Conservation (phyloP, 2,329 filamentous ascomycete species). For the Alternaria sp. region DNA sequence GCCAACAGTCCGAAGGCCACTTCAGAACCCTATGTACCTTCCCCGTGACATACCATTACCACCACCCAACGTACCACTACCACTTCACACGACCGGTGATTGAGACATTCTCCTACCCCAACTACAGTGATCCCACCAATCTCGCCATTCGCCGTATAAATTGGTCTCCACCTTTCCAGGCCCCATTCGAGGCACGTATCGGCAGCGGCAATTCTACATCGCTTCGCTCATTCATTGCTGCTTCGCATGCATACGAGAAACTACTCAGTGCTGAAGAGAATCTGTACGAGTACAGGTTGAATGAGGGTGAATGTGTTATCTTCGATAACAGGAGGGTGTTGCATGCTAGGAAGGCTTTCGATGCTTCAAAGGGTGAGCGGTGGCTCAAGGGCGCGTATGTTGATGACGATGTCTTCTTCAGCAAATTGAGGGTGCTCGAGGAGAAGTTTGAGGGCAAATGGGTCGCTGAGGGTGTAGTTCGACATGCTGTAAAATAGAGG, state of each 20-base stretch:
- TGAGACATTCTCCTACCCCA: constrained; percentile 46
- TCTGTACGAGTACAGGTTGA: constrained; percentile 75
- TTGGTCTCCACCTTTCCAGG: constrained; percentile 86
- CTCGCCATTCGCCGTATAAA: constrained; percentile 58
- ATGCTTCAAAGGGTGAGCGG: constrained; percentile 70
- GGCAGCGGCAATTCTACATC: constrained; percentile 38
- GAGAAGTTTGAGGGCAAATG: constrained; percentile 46
- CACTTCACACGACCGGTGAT: constrained; percentile 66
- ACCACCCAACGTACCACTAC: constrained; percentile 69
- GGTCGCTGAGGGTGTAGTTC: constrained; percentile 46
- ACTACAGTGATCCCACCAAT: constrained; percentile 42
- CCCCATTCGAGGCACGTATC: constrained; percentile 55
- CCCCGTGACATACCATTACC: constrained; percentile 71
- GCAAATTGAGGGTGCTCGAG: constrained; percentile 55
- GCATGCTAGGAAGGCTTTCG: constrained; percentile 82
- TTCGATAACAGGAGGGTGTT: constrained; percentile 89
- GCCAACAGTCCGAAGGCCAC: constrained; percentile 25
- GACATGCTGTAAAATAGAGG: constrained; percentile 22
- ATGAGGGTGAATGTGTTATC: constrained; percentile 87
- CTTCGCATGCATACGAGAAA: constrained; percentile 64
- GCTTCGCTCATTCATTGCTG: constrained; percentile 46
- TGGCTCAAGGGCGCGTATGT: constrained; percentile 91
- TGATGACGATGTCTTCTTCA: constrained; percentile 68
- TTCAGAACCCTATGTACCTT: constrained; percentile 55
- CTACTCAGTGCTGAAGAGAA: constrained; percentile 66